Conservation (phyloP, 768 basidiomycete species). For the Filobasidium wieringae region DNA sequence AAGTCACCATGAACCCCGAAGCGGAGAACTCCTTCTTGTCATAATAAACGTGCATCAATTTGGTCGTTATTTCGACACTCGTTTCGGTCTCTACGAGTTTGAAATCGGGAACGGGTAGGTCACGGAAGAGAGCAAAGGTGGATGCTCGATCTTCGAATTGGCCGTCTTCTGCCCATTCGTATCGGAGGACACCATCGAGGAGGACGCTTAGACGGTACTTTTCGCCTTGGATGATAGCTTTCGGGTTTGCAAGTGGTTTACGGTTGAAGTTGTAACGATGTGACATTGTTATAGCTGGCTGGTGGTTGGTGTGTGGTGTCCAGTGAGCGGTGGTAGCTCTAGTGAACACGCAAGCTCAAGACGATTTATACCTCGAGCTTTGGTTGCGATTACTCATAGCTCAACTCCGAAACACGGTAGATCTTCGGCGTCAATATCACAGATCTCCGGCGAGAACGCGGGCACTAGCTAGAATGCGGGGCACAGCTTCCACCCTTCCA, state of each 20-base stretch:
- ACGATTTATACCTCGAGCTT: too few species aligned
- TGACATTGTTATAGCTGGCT: too few species aligned
- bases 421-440: too few species aligned
- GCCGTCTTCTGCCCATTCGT: constrained; percentile 16
- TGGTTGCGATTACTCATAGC: too few species aligned
- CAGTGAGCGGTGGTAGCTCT: too few species aligned
- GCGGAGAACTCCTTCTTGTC: constrained; percentile 18
- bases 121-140: constrained; percentile 21
- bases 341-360: too few species aligned
- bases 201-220: constrained; percentile 19
- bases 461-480: too few species aligned
- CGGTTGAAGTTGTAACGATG: neutral
- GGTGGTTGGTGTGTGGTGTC: too few species aligned
- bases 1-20: constrained; percentile 10
- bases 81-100: constrained; percentile 4
- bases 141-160: constrained; percentile 24
- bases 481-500: too few species aligned
- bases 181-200: constrained; percentile 19
- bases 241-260: neutral
- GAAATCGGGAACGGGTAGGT: constrained; percentile 15
- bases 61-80: constrained; percentile 15
- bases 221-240: neutral
- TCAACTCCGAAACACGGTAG: too few species aligned
- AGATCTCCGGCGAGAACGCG: too few species aligned
- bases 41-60: constrained; percentile 13